These are phyloP conservation scores for Solanum clarkiae DNA, from an alignment of 257 asterid species.

Conservation along the genomic window DNA sequence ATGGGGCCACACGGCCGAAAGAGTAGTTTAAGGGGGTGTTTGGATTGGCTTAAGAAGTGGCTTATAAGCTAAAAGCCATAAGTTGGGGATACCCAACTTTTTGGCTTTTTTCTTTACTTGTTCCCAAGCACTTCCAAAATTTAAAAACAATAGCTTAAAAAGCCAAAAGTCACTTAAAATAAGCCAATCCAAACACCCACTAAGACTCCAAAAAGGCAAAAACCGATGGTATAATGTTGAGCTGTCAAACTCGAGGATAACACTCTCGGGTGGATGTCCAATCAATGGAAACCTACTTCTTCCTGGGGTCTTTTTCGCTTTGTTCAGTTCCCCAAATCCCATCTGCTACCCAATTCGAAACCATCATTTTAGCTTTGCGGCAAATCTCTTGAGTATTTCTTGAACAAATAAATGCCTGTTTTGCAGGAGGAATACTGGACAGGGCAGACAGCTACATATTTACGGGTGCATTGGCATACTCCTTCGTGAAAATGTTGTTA, in stretches of 20 bases:
- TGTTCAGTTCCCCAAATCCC: neutral
- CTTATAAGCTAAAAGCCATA: no score
- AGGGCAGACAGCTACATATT: conserved; percentile 90
- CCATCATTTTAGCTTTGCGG: neutral
- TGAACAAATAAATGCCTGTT: neutral
- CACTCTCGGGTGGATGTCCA: neutral
- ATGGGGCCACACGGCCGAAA: neutral
- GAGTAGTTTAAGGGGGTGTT: neutral
- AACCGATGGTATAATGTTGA: neutral
- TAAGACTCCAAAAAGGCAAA: neutral
- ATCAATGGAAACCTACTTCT: neutral
- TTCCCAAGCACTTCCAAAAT: no score
- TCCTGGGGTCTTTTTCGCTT: neutral
- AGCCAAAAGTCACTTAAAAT: no score
- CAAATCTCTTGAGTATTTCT: neutral
- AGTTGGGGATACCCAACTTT: no score
- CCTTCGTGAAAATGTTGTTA: conserved; percentile 67
- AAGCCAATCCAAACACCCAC: no score
- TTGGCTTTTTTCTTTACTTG: no score
- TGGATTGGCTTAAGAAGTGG: no score
- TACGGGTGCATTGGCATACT: conserved; percentile 84
- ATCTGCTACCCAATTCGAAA: neutral
- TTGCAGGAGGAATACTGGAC: conserved; percentile 87
- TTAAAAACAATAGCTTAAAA: no score
- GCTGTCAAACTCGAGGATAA: neutral